Evolutionary conservation across 306 rosid species (phyloP).

Genomic region (Lathyrus aphaca): DNA sequence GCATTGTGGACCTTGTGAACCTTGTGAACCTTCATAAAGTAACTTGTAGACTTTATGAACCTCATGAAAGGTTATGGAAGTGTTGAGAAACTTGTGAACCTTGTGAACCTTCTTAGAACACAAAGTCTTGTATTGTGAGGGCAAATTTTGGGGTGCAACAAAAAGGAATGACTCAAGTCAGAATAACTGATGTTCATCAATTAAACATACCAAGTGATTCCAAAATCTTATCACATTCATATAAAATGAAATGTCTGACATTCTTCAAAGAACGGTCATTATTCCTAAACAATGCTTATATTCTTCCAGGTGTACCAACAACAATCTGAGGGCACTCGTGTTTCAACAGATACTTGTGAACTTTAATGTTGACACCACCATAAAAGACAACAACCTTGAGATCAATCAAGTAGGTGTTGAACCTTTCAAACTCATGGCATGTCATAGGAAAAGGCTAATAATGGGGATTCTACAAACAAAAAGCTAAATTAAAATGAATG

Average conservation of each 20-base stretch:
- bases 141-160: too few species aligned
- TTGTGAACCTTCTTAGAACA: too few species aligned
- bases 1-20: too few species aligned
- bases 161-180: neutral
- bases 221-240: constrained; percentile 98
- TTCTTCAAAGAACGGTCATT: constrained; percentile 90
- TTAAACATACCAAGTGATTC: constrained; percentile 84
- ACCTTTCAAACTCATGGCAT: constrained; percentile 97
- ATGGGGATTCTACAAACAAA: too few species aligned
- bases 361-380: constrained; percentile 92
- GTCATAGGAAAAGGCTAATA: constrained; percentile 59
- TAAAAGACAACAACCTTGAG: constrained; percentile 98
- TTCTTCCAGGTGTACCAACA: constrained; percentile 99
- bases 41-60: too few species aligned
- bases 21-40: too few species aligned
- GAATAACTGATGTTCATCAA: neutral
- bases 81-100: too few species aligned
- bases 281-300: constrained; percentile 78
- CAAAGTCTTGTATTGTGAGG: too few species aligned
- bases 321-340: constrained; percentile 98
- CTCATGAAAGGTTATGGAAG: too few species aligned
- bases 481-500: too few species aligned
- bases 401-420: constrained; percentile 88
- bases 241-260: constrained; percentile 90
- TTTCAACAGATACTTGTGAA: constrained; percentile 88